Conservation (phyloP, 495 filamentous ascomycete species). For the Penicillium tannophilum region DNA sequence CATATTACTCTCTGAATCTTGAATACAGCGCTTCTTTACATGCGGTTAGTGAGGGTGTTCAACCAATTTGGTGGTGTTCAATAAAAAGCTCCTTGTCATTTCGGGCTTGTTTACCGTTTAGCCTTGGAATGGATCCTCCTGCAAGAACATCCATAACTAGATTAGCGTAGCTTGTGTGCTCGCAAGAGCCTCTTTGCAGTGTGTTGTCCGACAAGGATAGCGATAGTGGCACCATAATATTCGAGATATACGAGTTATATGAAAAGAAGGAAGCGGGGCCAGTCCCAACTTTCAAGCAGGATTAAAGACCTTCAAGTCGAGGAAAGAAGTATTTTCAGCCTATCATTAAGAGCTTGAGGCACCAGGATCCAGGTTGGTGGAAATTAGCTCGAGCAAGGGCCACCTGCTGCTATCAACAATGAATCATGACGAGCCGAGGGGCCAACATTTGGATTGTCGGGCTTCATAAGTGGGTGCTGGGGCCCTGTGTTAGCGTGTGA, state of each 20-base stretch:
- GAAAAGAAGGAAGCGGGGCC: not conserved
- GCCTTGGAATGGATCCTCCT: not conserved
- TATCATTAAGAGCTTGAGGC: conserved; percentile 12
- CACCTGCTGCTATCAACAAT: not conserved
- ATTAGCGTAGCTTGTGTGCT: not conserved
- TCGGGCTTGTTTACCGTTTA: not conserved
- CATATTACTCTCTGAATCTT: no score
- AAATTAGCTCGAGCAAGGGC: conserved; percentile 1
- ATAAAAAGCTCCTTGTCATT: no score
- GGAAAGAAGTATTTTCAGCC: not conserved
- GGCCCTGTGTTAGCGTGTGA: conserved; percentile 18
- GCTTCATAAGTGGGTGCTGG: conserved; percentile 10
- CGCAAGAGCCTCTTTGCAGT: not conserved
- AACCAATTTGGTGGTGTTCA: no score
- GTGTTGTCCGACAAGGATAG: not conserved
- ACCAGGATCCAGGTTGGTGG: conserved; percentile 7
- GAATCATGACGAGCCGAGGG: not conserved
- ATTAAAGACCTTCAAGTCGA: not conserved
- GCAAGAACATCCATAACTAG: not conserved
- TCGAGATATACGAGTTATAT: no score
- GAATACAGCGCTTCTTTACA: no score
- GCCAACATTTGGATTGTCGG: not conserved
- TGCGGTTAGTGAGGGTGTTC: no score
- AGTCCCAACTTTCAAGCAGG: not conserved
- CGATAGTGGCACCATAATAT: not conserved